Percentiles rank a stretch among this genome's conserved stretches.
phyloP scores from a whole-genome alignment of 176 grass and related monocot genomes.

The Eragrostis curvula region DNA sequence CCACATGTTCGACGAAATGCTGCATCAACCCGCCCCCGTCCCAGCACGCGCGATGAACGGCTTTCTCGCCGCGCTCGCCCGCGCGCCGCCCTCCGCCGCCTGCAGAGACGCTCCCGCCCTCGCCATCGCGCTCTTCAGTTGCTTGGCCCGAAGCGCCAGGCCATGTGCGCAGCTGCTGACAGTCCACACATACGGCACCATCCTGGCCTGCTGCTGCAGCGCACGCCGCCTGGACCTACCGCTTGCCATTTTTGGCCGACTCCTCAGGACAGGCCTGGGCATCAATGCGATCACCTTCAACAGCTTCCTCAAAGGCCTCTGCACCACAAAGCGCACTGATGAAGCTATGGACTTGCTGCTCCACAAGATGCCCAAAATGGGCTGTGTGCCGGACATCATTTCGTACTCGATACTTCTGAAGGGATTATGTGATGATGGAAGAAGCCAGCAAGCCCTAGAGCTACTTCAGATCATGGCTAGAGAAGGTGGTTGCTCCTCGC shows the following conservation, averaged over 20 bases:
- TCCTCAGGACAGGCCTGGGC: conserved; percentile 1
- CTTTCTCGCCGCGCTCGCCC: not conserved
- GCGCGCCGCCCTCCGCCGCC: not conserved
- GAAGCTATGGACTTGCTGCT: conserved; percentile 21
- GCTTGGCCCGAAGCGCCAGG: not conserved
- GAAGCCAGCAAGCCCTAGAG: not conserved
- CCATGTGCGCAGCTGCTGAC: not conserved
- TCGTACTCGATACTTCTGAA: conserved; percentile 26
- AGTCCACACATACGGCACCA: conserved; percentile 2
- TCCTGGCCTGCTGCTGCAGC: conserved; percentile 34
- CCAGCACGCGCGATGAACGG: not conserved
- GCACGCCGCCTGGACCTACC: not conserved
- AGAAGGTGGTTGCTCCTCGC: no score
- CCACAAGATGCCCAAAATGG: conserved; percentile 40
- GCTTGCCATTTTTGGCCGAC: conserved; percentile 17
- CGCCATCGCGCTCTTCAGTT: conserved; percentile 30
- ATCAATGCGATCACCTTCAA: not conserved
- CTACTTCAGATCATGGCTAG: no score
- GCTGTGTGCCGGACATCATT: conserved; percentile 12
- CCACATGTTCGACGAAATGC: conserved; percentile 6
- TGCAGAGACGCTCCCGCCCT: not conserved
- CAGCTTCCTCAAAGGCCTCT: conserved; percentile 35
- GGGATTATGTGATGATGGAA: conserved; percentile 1
- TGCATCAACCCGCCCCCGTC: not conserved
- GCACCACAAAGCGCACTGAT: not conserved